Base-by-base conservation (phyloP, 2,329 filamentous ascomycete genomes). In the Blastomyces emzantsi region DNA sequence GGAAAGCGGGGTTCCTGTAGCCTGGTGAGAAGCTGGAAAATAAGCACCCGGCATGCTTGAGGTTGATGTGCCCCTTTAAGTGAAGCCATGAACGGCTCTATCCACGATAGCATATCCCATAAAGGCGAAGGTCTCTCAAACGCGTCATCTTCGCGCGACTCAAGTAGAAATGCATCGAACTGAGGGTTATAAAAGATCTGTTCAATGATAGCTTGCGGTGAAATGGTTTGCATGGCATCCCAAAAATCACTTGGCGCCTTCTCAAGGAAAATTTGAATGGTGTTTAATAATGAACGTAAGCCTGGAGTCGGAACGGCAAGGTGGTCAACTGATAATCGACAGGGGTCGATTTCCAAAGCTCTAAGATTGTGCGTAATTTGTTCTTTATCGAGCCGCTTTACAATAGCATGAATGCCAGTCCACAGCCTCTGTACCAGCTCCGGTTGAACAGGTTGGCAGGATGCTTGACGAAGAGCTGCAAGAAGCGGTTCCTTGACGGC, bases 221-320 rank as follows among this genome's bases (percentile, higher is more conserved):
- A 88, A 60, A 93, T 90, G 39, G 90, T 85, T 60, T 89, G 87
- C 77, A 96, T 88, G 1, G 91, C 88, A 69, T 91, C 88, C 93
- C 93, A 97, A 69, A 97, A 94, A 55, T 90, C 89, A 62, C 83
- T 84, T 0, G 91, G 83, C 0, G 90, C 88, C 69, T 90, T 92
- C 67, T 87, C 83, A 61, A 97, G 79, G 19, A 97, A 82, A 15
- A 80, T 80, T 55, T 84, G 85, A 65, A 96, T 83, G 1, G 87
- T 86, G 63, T 86, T 85, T 56, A 96, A 81, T 19, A 94, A 80
- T 64, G 87, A 82, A 15, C 86, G 80, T 64, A 96, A 80, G 28
- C 89, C 84, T 1, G 80, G 68, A 82, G 83, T 70, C 82, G 81
- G 70, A 83, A 81, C 70, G 80, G 83, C 72, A 82, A 96, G 73